Evolutionary conservation across 768 basidiomycete species (phyloP), one percentile per base, ranked within the genome.

Genomic region (Postia placenta): DNA sequence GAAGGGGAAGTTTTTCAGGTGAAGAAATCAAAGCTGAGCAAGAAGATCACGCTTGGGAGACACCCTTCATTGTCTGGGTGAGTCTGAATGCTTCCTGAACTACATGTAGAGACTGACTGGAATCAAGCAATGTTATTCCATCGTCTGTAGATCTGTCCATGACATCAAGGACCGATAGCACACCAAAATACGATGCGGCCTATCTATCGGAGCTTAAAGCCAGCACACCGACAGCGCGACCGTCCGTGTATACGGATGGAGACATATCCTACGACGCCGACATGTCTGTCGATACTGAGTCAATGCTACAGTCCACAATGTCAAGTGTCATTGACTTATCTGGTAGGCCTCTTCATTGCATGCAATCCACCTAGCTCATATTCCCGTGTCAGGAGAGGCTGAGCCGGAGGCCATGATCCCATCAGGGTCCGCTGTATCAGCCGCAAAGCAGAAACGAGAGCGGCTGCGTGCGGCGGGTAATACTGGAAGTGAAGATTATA

Each of bases 131-230:
- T 46, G 58, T 56, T 4, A 50, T 79, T 5, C 70, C 79, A 12
- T 58, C 72, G 5, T 72, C 72, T 11, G 61, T 82, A 26, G 82
- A 82, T 26, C 77, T 79, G 1, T 71, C 74, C 1, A 76, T 80
- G n/a, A 69, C 78, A 23, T 56, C 60, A 26, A 59, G 49, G 11
- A 49, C 75, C 4, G 72, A 72, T 51, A 70, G 71, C 19, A 74
- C 76, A 1, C 85, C 85, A 0, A 73, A 73, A 14, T 93, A 93
- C 61, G 81, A 85, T 55, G 72, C 79, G 25, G 83, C 80, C 38
- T 79, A 90, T 64, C 73, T 93, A 33, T 77, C 79, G 27, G 78
- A 92, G 61, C 74, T 93, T 37, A 91, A 85, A 70, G 87, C 89
- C 3, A 85, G 73, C 56, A 93, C 87, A 0, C 79, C 76, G 5